Evolutionary conservation across 768 basidiomycete genomes (phyloP), one percentile per base, ranked within the genome.

Genomic region (Collybiopsis luxurians): DNA sequence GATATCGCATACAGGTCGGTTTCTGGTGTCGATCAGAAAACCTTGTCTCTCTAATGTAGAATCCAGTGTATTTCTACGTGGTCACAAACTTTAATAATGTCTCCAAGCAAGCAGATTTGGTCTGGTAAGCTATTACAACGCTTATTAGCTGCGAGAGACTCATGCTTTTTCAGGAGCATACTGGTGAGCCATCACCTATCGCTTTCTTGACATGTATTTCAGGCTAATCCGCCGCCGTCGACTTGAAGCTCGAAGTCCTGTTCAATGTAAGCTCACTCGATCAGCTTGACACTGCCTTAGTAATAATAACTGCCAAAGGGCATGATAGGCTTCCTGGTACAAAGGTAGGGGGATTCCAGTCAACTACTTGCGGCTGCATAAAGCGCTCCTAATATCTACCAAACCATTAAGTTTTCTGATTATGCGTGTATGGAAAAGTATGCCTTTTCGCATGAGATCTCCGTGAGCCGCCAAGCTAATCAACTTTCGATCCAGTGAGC

Each of bases 251-350:
- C 21, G 83, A 84, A 67, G 82, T 84, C 12, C 63, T 83, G 34
- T 83, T 83, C 65, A 83, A 81, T 61, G 83, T 81, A 60, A 57
- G 74, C 21, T 21, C 21, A 38, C n/a, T 38, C 38, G 24, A 21
- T 2, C 10, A 6, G 10, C 43, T n/a, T 39, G 43, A 24, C 21
- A 46, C 40, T 42, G 17, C 38, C 53, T 38, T 26, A 42, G 42
- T 13, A 27, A 15, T 44, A 15, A 53, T 12, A 12, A 21, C 26
- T 12, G 38, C 31, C 42, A 11, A 40, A 83, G 81, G 80, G 78
- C 3, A 73, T 83, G 48, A 79, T 81, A 45, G 80, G 80, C 3
- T 64, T 83, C n/a, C 66, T 84, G 17, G 83, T 83, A 3, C 82
- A 83, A 75, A 71, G 74, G 80, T 81, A 58, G 19, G 69, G 51